Base-by-base conservation (phyloP, 441 rosid genomes). In the Brassica hybrid region DNA sequence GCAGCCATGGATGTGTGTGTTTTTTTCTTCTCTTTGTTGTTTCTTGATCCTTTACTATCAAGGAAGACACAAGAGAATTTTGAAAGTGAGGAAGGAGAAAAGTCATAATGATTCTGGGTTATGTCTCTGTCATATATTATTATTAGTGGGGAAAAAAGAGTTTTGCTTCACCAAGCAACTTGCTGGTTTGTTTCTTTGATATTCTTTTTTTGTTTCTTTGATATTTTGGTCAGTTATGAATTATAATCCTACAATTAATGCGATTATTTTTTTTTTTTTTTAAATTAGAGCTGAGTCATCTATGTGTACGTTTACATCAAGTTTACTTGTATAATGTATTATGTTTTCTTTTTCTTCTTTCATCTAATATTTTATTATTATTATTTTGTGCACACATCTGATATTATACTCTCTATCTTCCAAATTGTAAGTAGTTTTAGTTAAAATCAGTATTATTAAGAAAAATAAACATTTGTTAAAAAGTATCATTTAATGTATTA, bases 161-260 rank as follows among this genome's bases (percentile, higher is more conserved):
- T 78, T 72, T 78, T 78, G 77, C 58, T 60, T 72, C 77, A 78
- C 69, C 77, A 78, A 78, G 77, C 81, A 78, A 78, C 73, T 66
- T 66, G 73, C 2, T 27, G 17, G 2, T 8, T 66, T 32, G 30
- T 2, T 58, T 43, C 34, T 63, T 63, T 18, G 43, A 52, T 30
- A 67, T 27, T 19, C 21, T 19, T 19, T 19, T 19, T 8, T 66
- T 32, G 30, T 2, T 58, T 43, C 34, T 63, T 63, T 18, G 43
- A 52, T 30, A 67, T 27, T 19, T 68, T 67, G 6, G 43, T 50
- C 60, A 48, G 6, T 65, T 17, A 38, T 6, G 4, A 25, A 52
- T 52, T 57, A 57, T 57, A 19, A 57, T n/a, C 38, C 11, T 27
- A 13, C 36, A 27, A n/a, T 61, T 61, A 27, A 54, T 54, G 10